phyloP scores from a whole-genome alignment of 805 yeast genomes.

The Spathaspora girioi region DNA sequence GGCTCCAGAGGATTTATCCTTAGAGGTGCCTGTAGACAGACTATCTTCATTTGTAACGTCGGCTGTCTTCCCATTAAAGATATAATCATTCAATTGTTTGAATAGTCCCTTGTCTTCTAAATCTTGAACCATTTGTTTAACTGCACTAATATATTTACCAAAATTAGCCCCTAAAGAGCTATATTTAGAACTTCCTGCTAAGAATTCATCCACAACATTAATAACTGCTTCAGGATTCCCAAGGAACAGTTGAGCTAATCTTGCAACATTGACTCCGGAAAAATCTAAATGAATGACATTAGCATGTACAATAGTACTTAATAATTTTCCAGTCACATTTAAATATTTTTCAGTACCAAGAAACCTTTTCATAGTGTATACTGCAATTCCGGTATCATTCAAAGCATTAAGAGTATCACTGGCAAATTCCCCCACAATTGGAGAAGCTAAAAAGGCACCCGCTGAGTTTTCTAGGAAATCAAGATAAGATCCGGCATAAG shows the following conservation, averaged over 20 bases:
- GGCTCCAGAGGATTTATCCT: neutral
- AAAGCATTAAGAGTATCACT: conserved; percentile 29
- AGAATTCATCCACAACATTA: conserved; percentile 14
- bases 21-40: neutral
- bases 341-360: conserved; percentile 31
- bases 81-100: conserved; percentile 30
- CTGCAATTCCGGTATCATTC: conserved; percentile 39
- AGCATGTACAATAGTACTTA: conserved; percentile 21
- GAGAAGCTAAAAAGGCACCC: conserved; percentile 25
- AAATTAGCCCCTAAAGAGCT: conserved; percentile 7
- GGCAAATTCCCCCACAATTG: conserved; percentile 14
- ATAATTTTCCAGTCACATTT: conserved; percentile 32
- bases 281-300: conserved; percentile 23
- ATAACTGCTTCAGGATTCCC: conserved; percentile 20
- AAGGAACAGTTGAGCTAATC: conserved; percentile 18
- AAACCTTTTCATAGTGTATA: conserved; percentile 32
- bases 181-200: conserved; percentile 9
- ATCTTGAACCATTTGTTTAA: conserved; percentile 25
- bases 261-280: conserved; percentile 23
- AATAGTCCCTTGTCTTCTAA: conserved; percentile 36
- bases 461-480: conserved; percentile 26
- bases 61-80: conserved; percentile 17
- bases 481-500: conserved; percentile 17
- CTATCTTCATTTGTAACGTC: conserved; percentile 5
- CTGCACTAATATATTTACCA: conserved; percentile 28